Conservation (phyloP, 768 basidiomycete genomes). For the Tylopilus sp. region DNA sequence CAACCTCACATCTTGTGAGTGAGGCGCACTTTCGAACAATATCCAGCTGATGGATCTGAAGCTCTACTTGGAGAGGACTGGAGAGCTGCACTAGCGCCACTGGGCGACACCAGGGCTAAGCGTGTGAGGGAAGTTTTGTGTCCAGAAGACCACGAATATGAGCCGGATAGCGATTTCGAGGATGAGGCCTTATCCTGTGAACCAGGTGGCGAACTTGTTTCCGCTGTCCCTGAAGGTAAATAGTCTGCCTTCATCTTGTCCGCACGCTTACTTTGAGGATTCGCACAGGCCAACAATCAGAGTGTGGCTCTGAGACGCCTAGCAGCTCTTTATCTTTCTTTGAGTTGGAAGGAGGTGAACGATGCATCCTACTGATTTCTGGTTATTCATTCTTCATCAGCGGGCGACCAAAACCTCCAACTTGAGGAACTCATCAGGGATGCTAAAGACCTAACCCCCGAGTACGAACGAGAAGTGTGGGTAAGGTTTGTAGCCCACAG, state of each 20-base stretch:
- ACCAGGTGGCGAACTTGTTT: neutral
- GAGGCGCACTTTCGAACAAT: neutral
- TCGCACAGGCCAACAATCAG: constrained; percentile 5
- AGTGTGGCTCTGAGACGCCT: neutral
- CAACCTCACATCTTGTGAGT: constrained; percentile 9
- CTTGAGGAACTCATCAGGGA: constrained; percentile 8
- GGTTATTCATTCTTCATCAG: constrained; percentile 11
- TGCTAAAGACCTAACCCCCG: neutral
- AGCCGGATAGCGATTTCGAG: constrained; percentile 26
- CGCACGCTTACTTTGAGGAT: neutral
- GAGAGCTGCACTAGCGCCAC: constrained; percentile 1
- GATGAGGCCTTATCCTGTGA: constrained; percentile 14
- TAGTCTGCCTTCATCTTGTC: neutral
- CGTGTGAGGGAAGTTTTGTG: constrained; percentile 2
- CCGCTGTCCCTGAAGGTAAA: neutral
- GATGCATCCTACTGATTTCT: neutral
- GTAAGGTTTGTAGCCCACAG: constrained; percentile 16
- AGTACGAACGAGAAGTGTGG: neutral
- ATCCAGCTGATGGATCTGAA: constrained; percentile 4
- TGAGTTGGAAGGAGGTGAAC: constrained; percentile 10
- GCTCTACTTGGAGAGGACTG: constrained; percentile 9
- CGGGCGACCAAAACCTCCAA: neutral
- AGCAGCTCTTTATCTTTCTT: constrained; percentile 7
- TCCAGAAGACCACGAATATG: constrained; percentile 14
- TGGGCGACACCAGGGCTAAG: neutral